Evolutionary conservation across 2,329 filamentous ascomycete genomes (phyloP).

Genomic region (Epichloe typhina): DNA sequence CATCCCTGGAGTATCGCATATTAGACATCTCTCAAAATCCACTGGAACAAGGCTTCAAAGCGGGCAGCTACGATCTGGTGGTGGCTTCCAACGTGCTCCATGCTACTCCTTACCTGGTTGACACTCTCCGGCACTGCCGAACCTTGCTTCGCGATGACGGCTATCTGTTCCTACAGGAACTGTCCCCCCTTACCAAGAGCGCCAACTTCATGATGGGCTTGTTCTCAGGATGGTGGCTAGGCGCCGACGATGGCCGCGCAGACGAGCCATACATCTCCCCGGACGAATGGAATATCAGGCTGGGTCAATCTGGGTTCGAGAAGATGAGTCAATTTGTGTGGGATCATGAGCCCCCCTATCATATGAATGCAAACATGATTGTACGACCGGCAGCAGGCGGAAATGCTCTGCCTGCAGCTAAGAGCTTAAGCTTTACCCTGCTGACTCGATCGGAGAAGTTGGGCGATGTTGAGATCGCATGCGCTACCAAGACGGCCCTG

Average conservation of each 20-base stretch:
- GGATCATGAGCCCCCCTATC: background rate
- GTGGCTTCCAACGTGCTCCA: slow-evolving; percentile 25
- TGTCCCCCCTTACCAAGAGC: background rate
- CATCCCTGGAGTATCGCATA: slow-evolving; percentile 6
- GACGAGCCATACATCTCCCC: background rate
- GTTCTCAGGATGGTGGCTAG: background rate
- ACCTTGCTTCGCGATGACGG: slow-evolving; percentile 5
- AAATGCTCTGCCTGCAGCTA: too few species aligned
- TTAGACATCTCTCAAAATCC: slow-evolving; percentile 15
- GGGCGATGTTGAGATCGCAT: too few species aligned
- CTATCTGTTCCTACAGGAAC: slow-evolving; percentile 5
- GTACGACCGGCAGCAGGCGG: too few species aligned
- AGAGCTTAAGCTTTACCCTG: too few species aligned
- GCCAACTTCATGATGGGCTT: slow-evolving; percentile 2
- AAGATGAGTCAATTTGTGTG: background rate
- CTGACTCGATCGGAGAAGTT: too few species aligned
- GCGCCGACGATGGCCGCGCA: background rate
- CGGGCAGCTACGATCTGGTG: slow-evolving; percentile 23
- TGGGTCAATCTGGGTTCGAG: background rate
- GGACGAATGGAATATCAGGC: background rate
- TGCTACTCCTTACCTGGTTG: slow-evolving; percentile 17
- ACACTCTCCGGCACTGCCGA: slow-evolving; percentile 9
- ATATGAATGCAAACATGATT: background rate
- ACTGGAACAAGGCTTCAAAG: slow-evolving; percentile 17
- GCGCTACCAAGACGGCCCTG: too few species aligned